phyloP scores from a whole-genome alignment of 306 rosid species.

The Cucurbita pepo region DNA sequence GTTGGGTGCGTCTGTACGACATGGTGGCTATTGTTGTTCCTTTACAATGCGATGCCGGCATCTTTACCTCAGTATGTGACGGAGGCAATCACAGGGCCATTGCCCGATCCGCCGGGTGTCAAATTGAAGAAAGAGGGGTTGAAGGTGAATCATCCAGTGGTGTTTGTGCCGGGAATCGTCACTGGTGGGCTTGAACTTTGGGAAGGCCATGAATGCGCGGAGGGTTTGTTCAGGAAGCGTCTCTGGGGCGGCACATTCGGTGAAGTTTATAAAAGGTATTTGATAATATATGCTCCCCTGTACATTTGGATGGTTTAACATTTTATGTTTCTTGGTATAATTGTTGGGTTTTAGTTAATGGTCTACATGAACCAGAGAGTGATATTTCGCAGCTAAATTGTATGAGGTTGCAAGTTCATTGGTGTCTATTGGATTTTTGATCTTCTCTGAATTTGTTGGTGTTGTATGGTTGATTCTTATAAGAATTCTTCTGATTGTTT shows the following conservation, averaged over 20 bases:
- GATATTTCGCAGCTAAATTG: neutral
- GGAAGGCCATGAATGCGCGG: constrained; percentile 73
- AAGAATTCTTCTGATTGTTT: neutral
- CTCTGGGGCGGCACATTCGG: constrained; percentile 85
- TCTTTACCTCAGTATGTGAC: constrained; percentile 68
- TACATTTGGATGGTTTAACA: neutral
- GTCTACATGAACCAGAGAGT: neutral
- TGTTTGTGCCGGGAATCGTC: constrained; percentile 70
- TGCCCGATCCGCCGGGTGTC: constrained; percentile 66
- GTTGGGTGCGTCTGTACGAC: constrained; percentile 48
- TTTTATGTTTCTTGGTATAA: neutral
- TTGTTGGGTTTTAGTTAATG: neutral
- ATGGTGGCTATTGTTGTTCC: constrained; percentile 61
- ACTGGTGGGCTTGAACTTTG: constrained; percentile 75
- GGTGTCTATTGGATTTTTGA: neutral
- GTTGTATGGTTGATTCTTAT: neutral
- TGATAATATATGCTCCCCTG: neutral
- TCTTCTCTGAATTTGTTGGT: neutral
- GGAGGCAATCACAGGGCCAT: constrained; percentile 55
- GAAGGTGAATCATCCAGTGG: constrained; percentile 58
- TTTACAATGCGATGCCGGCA: constrained; percentile 54
- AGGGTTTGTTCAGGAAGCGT: constrained; percentile 59
- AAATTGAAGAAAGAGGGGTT: constrained; percentile 60
- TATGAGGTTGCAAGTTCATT: neutral
- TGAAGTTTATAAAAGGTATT: constrained; percentile 66